Base-by-base conservation (phyloP, 805 yeast species). In the Myxozyma neotropica region DNA sequence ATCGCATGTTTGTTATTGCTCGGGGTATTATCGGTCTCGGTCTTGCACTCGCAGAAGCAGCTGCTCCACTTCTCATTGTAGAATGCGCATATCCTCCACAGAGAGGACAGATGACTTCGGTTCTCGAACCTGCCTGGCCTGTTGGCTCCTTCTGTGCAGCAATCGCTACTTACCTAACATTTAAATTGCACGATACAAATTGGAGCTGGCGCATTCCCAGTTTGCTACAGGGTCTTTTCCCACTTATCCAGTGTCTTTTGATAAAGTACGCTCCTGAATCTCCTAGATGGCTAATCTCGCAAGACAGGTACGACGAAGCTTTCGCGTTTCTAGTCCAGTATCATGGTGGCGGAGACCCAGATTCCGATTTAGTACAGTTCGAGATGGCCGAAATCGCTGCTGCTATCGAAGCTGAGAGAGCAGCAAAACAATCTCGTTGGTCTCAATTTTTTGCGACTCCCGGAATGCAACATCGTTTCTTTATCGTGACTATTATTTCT, bases 201-300 rank as follows among this genome's bases (percentile, higher is more conserved):
- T 77, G 78, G 75, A 73, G 78, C 33, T 83, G 86, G 85, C 79
- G 82, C 72, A 73, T 82, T 55, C 86, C 87, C 40, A 75, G 83
- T n/a, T 75, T 75, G 53, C 59, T 83, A 38, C 87, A 83, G 71
- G 82, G 79, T 35, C 67, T 75, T 21, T 72, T 80, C 63, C 84
- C 86, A 1, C 31, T 77, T 2, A 50, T 76, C 29, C 78, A 74
- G 61, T 31, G 75, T 7, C 24, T 62, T 2, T 23, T 78, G 26
- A 73, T 81, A 67, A 38, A 79, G 82, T 70, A 55, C 43, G 80
- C 74, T 69, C 82, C 61, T 83, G 87, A 46, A 74, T 83, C 88
- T 45, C 95, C 96, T 35, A 79, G 96, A 67, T 89, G 75, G 74
- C 81, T 75, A 60, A 85, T 89, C 24, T 81, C 81, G 44, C 81